Conservation (phyloP, 164 flowering plant genomes). For the Annona squamosa region DNA sequence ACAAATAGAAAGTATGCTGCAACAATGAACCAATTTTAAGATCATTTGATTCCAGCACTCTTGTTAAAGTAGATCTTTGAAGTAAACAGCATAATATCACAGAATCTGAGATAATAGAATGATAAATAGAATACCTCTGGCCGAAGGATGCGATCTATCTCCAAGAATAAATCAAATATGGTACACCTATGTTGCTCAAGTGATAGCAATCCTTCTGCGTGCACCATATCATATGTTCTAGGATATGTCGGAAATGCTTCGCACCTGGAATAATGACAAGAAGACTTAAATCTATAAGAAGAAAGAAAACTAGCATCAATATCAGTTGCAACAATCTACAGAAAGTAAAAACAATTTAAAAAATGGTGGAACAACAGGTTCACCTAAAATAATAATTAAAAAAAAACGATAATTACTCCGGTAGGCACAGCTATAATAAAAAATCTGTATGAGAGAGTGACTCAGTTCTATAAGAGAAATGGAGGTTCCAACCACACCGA, state of each 20-base stretch:
- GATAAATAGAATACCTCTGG: constrained; percentile 70
- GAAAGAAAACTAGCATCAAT: not conserved
- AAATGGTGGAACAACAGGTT: not conserved
- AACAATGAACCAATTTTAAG: no score
- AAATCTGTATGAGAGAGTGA: not conserved
- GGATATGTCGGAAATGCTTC: constrained; percentile 98
- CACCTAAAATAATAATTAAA: not conserved
- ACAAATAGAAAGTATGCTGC: no score
- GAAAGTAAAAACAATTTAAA: not conserved
- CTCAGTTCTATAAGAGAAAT: not conserved
- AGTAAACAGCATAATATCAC: not conserved
- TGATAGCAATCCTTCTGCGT: constrained; percentile 76
- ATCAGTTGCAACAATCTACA: not conserved
- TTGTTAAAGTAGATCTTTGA: not conserved
- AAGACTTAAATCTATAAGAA: not conserved
- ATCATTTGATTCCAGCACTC: no score
- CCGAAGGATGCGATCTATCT: constrained; percentile 90
- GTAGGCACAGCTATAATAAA: not conserved
- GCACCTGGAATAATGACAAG: constrained; percentile 48
- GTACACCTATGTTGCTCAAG: constrained; percentile 66
- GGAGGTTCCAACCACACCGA: not conserved
- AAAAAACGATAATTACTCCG: no score
- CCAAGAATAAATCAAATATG: constrained; percentile 63
- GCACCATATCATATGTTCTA: constrained; percentile 92
- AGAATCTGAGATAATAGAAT: not conserved